phyloP scores from a whole-genome alignment of 176 grass and related monocot species.

The Canna indica region DNA sequence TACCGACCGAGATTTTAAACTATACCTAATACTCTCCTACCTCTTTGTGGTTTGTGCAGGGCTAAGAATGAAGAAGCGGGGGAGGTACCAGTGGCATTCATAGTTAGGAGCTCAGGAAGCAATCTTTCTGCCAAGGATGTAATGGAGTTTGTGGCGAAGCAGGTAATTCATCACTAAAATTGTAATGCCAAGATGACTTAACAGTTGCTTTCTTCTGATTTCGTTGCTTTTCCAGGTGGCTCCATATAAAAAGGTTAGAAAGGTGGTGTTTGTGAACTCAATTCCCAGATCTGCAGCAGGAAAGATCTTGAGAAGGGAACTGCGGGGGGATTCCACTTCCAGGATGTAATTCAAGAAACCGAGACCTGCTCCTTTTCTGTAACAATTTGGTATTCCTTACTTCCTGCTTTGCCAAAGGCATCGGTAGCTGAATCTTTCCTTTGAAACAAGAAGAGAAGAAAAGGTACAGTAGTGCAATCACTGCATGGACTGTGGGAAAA shows the following conservation, averaged over 20 bases:
- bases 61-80: constrained; percentile 67
- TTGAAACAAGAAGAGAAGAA: too few species aligned
- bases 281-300: constrained; percentile 71
- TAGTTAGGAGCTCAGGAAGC: constrained; percentile 60
- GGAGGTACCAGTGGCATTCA: constrained; percentile 87
- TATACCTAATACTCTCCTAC: too few species aligned
- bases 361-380: background rate
- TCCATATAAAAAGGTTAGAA: constrained; percentile 79
- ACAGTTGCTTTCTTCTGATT: background rate
- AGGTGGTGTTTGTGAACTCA: constrained; percentile 78
- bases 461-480: too few species aligned
- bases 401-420: too few species aligned
- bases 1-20: constrained; percentile 7
- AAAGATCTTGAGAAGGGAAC: constrained; percentile 64
- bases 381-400: background rate
- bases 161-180: constrained; percentile 29
- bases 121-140: constrained; percentile 49
- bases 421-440: too few species aligned
- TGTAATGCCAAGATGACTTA: background rate
- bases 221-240: constrained; percentile 49
- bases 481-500: too few species aligned
- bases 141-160: constrained; percentile 69
- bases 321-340: constrained; percentile 33
- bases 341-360: constrained; percentile 27
- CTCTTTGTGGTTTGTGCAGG: constrained; percentile 24